Percentiles rank a stretch among this genome's conserved stretches.
Conservation (phyloP, 2,329 filamentous ascomycete genomes). For the Tolypocladium nubicola region DNA sequence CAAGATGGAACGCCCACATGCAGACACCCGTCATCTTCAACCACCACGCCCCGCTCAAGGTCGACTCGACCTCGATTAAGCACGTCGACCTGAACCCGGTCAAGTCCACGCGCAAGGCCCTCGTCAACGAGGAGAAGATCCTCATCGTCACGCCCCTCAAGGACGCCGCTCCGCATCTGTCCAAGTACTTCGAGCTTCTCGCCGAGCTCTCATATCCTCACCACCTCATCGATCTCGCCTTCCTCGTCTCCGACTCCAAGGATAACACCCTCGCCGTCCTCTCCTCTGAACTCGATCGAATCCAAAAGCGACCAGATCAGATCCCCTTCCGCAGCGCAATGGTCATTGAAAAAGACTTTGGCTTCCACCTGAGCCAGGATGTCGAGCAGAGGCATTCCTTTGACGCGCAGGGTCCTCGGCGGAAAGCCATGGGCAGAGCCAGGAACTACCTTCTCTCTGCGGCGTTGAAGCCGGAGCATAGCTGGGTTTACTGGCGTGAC, state of each 20-base stretch:
- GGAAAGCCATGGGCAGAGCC: constrained; percentile 82
- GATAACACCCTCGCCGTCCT: constrained; percentile 96
- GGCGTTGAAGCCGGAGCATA: constrained; percentile 84
- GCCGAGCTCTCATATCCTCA: constrained; percentile 88
- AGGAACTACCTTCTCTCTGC: constrained; percentile 83
- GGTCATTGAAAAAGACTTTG: constrained; percentile 89
- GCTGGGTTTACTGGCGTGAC: constrained; percentile 98
- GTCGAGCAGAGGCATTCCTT: constrained; percentile 80
- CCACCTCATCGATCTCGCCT: constrained; percentile 89
- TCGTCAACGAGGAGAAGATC: constrained; percentile 73
- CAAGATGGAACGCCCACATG: constrained; percentile 77
- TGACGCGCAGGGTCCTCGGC: constrained; percentile 75
- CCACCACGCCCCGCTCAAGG: constrained; percentile 75
- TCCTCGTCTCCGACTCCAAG: constrained; percentile 94
- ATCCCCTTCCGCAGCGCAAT: constrained; percentile 76
- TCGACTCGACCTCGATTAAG: constrained; percentile 72
- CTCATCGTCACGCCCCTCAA: constrained; percentile 89
- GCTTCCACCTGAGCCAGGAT: constrained; percentile 60
- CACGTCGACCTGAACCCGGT: constrained; percentile 78
- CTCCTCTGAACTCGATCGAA: constrained; percentile 72
- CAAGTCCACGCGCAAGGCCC: constrained; percentile 67
- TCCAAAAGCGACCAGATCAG: constrained; percentile 72
- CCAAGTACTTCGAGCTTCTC: constrained; percentile 88
- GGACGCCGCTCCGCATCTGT: constrained; percentile 72
- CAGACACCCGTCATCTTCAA: constrained; percentile 95